Evolutionary conservation across 257 asterid species (phyloP), one percentile per base, ranked within the genome.

Genomic region (Rhazya stricta): DNA sequence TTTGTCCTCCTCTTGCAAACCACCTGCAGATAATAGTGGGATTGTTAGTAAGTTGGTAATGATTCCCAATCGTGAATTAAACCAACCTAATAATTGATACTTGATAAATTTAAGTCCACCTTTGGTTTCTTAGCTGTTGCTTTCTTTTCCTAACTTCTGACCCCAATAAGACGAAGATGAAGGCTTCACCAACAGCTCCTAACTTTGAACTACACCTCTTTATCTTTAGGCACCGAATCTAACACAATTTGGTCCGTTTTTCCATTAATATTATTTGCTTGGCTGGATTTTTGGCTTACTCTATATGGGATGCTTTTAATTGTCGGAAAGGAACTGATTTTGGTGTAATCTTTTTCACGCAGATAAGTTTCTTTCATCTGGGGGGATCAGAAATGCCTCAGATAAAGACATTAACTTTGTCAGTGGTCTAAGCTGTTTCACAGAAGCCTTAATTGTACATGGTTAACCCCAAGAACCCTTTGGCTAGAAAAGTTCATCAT

Each of bases 11-110:
- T 19, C 16, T 58, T 58, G 43, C 54, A 71, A 71, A 32, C 75
- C 50, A 71, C 65, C 75, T 43, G 39, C 71, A 42, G 45, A 11
- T 29, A 5, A 48, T 3, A 74, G 72, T 74, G 72, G 73, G 72
- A 32, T 63, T 61, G 62, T 62, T 50, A 74, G 37, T 48, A 7
- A 45, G 57, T 29, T 9, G 18, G 12, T 25, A 29, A 67, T 62
- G 41, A 62, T 66, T 41, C 70, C 56, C 69, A 39, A 23, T n/a
- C n/a, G 19, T 45, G 30, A 11, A 63, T 23, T 76, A 11, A 69
- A 19, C 61, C 69, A 19, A 10, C 67, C 21, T 62, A 30, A 62
- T 62, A 13, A 62, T 62, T 62, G n/a, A 62, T 62, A 13, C 32
- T 62, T 62, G n/a, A 30, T 32, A 9, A 62, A 32, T 1, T 32